Base-by-base conservation (phyloP, 192 early-diverging fungal genomes). In the Backusella tarrabulga region DNA sequence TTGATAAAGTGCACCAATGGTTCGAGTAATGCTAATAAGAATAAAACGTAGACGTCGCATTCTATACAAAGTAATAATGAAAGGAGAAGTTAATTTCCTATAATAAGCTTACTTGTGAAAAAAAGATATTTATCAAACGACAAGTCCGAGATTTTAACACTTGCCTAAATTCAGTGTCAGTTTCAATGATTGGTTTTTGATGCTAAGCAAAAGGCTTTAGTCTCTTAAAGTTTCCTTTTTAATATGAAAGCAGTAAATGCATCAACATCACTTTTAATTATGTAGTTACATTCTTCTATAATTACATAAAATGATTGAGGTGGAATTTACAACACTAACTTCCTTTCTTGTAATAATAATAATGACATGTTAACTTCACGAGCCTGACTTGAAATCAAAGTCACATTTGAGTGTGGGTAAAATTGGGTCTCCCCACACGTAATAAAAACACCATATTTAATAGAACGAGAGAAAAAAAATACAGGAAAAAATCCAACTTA, bases 391-490 rank as follows among this genome's bases (percentile, higher is more conserved):
- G 23, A 29, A 63, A 63, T 29, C 56, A 29, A 29, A 63, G 56
- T 63, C 56, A 63, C 56, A 63, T 29, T 63, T 9, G 21, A 63
- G 56, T 63, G 56, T 63, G 56, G 56, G 56, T 63, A 63, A 63
- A 63, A 63, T 63, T 29, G 4, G 11, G 14, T 29, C 26, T 11
- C 56, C 56, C 56, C 56, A 63, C 23, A 63, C 56, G 56, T 26
- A 63, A 63, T 63, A 63, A 63, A 11, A 63, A 11, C 72, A 68
- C 38, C 56, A 36, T 63, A 63, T 63, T 63, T 63, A 63, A 63
- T 63, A 63, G n/a, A 63, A 29, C 23, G 26, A 73, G 50, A 46
- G 40, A 46, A 56, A 54, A 73, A 73, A 73, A 60, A 60, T 19
- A 12, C 12, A 50, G 54, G 9, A 26, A 63, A 63, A 63, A 26